Base-by-base conservation (phyloP, 306 rosid species). In the Rosa lucieae region DNA sequence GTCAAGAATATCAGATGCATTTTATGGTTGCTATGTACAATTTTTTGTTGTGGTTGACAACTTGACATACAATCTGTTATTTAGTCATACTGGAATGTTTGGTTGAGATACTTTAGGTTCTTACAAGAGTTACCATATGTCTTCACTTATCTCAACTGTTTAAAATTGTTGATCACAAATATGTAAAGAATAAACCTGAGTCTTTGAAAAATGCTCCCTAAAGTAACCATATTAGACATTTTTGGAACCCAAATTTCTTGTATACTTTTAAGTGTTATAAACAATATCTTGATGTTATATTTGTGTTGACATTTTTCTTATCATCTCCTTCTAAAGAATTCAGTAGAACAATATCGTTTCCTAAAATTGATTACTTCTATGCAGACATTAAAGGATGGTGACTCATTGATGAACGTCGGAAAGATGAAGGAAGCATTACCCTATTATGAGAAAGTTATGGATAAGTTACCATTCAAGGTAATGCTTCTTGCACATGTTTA, bases 341-440 rank as follows among this genome's bases (percentile, higher is more conserved):
- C 32, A 73, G 5, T 73, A 46, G 9, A 42, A 42, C 48, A 67
- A 42, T 46, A 12, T 10, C 63, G 20, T 44, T 67, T 73, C 72
- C 26, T 35, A 55, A 78, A 39, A 20, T 47, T 35, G n/a, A 20
- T 20, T 48, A 51, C n/a, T 42, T 68, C 37, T 75, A 35, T 81
- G 14, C 82, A 94, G 97, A 84, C 85, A 74, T 78, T 91, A 84
- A 86, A 87, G 74, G 92, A 89, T 67, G 99, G 99, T 47, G 95
- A 92, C 82, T 80, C 81, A 20, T 87, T 92, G 80, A 91, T 92
- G 99, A 81, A 84, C 77, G 77, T 35, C 35, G 99, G 97, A 79
- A 82, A 81, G 80, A 89, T 94, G 68, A 88, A 73, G 81, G 91
- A 87, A 74, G 95, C 97, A 61, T 78, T 92, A 74, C 79, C 96